Conservation (phyloP, 2,329 filamentous ascomycete genomes). For the Alternaria postmessia region DNA sequence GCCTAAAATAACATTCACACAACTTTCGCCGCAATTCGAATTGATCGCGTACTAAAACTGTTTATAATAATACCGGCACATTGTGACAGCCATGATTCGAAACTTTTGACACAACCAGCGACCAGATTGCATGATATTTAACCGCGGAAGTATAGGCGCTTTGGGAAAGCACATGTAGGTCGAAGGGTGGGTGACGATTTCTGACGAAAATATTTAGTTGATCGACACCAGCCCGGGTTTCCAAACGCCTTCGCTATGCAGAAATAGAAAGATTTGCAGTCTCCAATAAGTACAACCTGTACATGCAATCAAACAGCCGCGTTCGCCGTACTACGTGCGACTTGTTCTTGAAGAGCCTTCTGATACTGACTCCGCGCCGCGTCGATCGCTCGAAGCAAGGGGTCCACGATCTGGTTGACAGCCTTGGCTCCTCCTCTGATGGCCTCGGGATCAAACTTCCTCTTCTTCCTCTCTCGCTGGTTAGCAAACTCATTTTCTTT, state of each 20-base stretch:
- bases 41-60: not conserved
- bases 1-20: not conserved
- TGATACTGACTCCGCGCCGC: conserved; percentile 76
- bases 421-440: conserved; percentile 78
- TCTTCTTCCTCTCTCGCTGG: conserved; percentile 76
- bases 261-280: conserved; percentile 8
- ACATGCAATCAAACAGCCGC: not conserved
- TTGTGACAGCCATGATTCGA: not conserved
- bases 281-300: not conserved
- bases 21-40: not conserved
- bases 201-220: not conserved
- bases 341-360: conserved; percentile 71
- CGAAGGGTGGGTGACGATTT: not conserved
- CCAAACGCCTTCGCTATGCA: conserved; percentile 46
- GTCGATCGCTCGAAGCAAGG: conserved; percentile 74
- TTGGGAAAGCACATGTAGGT: not conserved
- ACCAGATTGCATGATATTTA: not conserved
- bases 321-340: conserved; percentile 26
- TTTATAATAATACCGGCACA: not conserved
- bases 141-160: not conserved
- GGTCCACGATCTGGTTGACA: conserved; percentile 78
- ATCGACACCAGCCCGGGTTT: not conserved
- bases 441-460: conserved; percentile 71
- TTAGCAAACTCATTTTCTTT: conserved; percentile 75
- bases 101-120: not conserved